Evolutionary conservation across 768 basidiomycete genomes (phyloP), one percentile per base, ranked within the genome.

Genomic region (Lentinus brumalis): DNA sequence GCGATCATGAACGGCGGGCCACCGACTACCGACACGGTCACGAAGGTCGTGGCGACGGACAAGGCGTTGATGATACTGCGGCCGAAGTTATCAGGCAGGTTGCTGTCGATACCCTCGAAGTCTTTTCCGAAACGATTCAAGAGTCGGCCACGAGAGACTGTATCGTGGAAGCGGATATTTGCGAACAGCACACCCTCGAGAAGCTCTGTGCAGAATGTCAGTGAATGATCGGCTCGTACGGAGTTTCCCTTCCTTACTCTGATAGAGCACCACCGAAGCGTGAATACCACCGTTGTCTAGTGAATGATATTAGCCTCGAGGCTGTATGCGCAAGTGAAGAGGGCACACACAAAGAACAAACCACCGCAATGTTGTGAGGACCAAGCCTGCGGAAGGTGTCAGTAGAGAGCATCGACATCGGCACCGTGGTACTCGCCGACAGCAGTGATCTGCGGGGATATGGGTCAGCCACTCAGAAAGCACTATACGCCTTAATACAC

Each of bases 81-180:
- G 5, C 91, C 91, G 74, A 94, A 93, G 73, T 93, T 88, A 68
- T 96, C 92, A 1, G 94, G 83, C 63, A 94, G 81, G 53, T 71
- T 85, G 65, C 91, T 93, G 70, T 96, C 94, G 50, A 96, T 85
- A 29, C 81, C 90, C 77, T 95, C 93, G 57, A 96, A 91, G 70
- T 96, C 94, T 72, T 96, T 96, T 45, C 94, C 94, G 63, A 91
- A 90, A 49, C 93, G 79, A 66, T 95, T 93, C 40, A 95, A 74
- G 10, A 92, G 76, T 2, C 94, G 85, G 5, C 95, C 95, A 40
- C 92, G 85, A 53, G 89, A 92, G 2, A 92, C 84, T 0, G 94
- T 97, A 69, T 97, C 95, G 66, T 96, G 95, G 80, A 97, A 96
- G 44, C 94, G 85, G 58, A 96, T 87, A 49, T 92, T 85, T 8